phyloP scores from a whole-genome alignment of 208 protist species.

The Wallacemonas sp. region DNA sequence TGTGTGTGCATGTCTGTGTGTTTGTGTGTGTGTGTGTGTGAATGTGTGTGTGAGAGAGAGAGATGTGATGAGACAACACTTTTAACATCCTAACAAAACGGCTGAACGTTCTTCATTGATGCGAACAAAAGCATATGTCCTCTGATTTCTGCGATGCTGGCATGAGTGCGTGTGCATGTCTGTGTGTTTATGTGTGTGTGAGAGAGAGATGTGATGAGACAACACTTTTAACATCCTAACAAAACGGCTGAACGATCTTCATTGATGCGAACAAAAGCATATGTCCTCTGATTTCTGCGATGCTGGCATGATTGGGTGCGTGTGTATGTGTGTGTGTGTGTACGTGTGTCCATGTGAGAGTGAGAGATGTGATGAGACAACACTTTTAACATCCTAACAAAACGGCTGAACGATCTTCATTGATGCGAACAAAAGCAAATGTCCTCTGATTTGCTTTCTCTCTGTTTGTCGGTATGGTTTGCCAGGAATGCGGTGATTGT shows the following conservation, averaged over 20 bases:
- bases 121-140: conserved; percentile 23
- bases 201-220: conserved; percentile 21
- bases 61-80: conserved; percentile 16
- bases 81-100: conserved; percentile 30
- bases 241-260: conserved; percentile 24
- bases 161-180: background rate
- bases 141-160: conserved; percentile 1
- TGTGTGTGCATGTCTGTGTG: background rate
- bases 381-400: conserved; percentile 20
- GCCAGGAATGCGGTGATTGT: no score
- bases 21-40: no score
- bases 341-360: background rate
- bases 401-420: conserved; percentile 8
- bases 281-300: conserved; percentile 1
- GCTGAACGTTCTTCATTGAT: conserved; percentile 20
- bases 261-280: conserved; percentile 25
- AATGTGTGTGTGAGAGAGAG: background rate
- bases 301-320: background rate
- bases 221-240: conserved; percentile 21
- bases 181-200: background rate
- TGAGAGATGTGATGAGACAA: conserved; percentile 9
- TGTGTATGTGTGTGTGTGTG: conserved; percentile 1
- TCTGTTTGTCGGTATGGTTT: no score
- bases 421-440: conserved; percentile 14
- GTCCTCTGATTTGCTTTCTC: background rate